Conservation (phyloP, 306 rosid species). For the Sophora flavescens region DNA sequence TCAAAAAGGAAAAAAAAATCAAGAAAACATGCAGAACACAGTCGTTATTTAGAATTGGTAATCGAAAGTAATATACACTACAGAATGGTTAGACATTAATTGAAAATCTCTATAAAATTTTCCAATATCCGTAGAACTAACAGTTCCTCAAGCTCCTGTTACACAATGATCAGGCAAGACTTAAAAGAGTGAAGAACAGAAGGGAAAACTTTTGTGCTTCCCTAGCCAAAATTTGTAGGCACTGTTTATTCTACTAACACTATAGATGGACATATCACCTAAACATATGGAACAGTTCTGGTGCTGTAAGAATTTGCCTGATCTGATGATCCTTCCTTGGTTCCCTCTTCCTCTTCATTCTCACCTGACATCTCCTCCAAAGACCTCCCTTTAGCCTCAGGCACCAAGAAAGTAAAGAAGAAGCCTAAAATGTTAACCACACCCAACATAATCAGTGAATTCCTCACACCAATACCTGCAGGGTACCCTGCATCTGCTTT, state of each 20-base stretch:
- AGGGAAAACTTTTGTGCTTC: conserved; percentile 21
- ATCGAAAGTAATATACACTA: conserved; percentile 16
- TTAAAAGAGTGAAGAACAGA: neutral
- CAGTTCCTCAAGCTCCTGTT: neutral
- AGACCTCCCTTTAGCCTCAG: conserved; percentile 81
- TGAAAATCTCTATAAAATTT: neutral
- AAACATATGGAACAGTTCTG: conserved; percentile 57
- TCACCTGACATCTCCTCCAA: conserved; percentile 92
- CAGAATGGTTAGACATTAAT: neutral
- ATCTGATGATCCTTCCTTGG: conserved; percentile 36
- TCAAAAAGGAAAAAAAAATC: conserved; percentile 2
- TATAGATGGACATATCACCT: conserved; percentile 24
- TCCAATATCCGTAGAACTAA: conserved; percentile 20
- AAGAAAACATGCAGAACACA: conserved; percentile 10
- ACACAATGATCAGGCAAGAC: neutral
- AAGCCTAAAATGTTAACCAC: conserved; percentile 65
- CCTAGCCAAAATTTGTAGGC: conserved; percentile 8
- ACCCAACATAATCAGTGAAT: conserved; percentile 65
- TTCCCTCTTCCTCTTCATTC: conserved; percentile 66
- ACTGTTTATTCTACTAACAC: conserved; percentile 10
- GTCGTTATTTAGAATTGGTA: neutral
- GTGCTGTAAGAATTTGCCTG: conserved; percentile 32
- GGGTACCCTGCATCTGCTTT: conserved; percentile 86
- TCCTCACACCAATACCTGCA: conserved; percentile 79
- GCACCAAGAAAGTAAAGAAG: conserved; percentile 71